Conservation (phyloP, 148 eudicot species). For the Oxyria digyna region DNA sequence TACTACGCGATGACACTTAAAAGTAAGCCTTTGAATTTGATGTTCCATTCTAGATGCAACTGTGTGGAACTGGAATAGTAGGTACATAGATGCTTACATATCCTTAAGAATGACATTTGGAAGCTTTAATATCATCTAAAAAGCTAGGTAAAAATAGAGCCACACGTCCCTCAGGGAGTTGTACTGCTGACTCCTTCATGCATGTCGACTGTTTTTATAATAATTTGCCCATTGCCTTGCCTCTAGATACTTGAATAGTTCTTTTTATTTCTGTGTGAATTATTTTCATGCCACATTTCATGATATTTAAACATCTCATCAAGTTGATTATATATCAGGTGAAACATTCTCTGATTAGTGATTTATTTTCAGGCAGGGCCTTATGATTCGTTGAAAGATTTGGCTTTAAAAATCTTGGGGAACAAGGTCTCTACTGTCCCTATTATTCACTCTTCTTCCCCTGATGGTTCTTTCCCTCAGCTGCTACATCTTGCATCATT, state of each 20-base stretch:
- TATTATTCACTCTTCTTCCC: constrained; percentile 47
- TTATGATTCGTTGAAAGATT: constrained; percentile 57
- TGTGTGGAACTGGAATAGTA: not conserved
- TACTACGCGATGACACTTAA: not conserved
- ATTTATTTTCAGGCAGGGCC: constrained; percentile 55
- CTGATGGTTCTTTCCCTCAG: constrained; percentile 71
- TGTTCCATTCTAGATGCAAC: not conserved
- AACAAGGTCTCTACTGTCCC: constrained; percentile 72
- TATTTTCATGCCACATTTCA: not conserved
- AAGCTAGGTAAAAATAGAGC: not conserved
- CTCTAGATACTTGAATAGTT: not conserved
- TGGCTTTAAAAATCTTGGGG: constrained; percentile 65
- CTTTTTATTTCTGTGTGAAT: not conserved
- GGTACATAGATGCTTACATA: not conserved
- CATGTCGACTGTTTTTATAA: not conserved
- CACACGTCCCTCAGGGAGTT: not conserved
- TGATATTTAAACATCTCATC: not conserved
- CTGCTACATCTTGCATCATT: constrained; percentile 72
- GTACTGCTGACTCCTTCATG: not conserved
- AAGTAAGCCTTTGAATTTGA: not conserved
- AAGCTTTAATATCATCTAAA: not conserved
- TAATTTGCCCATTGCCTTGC: not conserved
- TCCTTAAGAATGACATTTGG: not conserved
- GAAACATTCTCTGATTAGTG: not conserved
- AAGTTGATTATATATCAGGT: not conserved